phyloP scores from a whole-genome alignment of 495 filamentous ascomycete species.

The Entonaema liquescens region DNA sequence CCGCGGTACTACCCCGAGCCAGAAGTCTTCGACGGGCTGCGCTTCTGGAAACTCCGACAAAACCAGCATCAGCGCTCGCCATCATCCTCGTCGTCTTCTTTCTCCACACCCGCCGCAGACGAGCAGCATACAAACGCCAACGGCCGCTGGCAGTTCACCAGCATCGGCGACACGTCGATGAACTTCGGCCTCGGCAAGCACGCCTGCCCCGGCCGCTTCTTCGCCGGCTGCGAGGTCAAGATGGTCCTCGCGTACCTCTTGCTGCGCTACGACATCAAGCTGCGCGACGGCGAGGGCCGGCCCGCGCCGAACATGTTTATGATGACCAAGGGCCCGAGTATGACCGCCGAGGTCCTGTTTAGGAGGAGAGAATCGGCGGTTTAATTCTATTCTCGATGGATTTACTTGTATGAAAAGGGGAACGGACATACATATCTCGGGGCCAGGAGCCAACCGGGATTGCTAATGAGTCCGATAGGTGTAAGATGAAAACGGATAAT shows the following conservation, averaged over 20 bases:
- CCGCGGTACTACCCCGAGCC: conserved; percentile 48
- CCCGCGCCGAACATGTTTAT: conserved; percentile 48
- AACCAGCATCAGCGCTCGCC: conserved; percentile 39
- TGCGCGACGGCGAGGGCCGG: conserved; percentile 51
- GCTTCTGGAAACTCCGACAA: conserved; percentile 59
- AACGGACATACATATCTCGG: conserved; percentile 10
- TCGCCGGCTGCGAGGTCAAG: conserved; percentile 62
- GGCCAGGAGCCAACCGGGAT: conserved; percentile 38
- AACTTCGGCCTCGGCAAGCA: conserved; percentile 64
- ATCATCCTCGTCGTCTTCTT: conserved; percentile 15
- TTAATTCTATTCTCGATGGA: not conserved
- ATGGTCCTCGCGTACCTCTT: conserved; percentile 53
- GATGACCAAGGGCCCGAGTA: conserved; percentile 48
- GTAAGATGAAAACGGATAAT: not conserved
- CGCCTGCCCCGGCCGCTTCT: conserved; percentile 65
- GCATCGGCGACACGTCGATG: conserved; percentile 53
- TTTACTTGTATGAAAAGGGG: not conserved
- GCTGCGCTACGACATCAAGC: conserved; percentile 57
- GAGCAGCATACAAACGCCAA: not conserved
- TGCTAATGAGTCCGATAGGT: not conserved
- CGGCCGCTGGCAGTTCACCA: conserved; percentile 53
- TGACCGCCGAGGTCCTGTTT: conserved; percentile 47
- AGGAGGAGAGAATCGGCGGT: conserved; percentile 35
- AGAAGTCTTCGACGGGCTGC: conserved; percentile 61
- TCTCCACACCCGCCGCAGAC: not conserved